Conservation (phyloP, 345 rosid species). For the Brassica carinata region DNA sequence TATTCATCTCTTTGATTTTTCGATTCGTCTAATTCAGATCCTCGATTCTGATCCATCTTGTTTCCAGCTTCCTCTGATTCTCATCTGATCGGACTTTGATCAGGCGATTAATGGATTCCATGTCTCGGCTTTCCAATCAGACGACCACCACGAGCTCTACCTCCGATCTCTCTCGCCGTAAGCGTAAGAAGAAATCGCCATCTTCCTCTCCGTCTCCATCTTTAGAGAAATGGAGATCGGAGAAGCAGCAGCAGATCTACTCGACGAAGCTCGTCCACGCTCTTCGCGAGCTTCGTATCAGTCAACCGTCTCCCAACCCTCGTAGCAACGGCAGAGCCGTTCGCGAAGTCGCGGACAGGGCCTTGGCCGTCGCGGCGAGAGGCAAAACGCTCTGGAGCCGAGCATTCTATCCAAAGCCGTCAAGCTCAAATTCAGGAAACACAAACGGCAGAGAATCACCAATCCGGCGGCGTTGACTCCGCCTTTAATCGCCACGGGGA, state of each 20-base stretch:
- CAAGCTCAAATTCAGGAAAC: conserved; percentile 79
- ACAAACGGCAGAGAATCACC: conserved; percentile 52
- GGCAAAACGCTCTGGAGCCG: conserved; percentile 93
- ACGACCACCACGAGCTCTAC: conserved; percentile 30
- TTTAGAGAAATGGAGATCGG: conserved; percentile 72
- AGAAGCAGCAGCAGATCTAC: conserved; percentile 76
- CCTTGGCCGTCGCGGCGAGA: conserved; percentile 73
- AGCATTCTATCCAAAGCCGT: conserved; percentile 75
- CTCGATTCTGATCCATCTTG: conserved; percentile 11
- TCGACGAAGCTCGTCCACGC: conserved; percentile 79
- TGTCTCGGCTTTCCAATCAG: conserved; percentile 44
- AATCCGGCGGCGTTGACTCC: conserved; percentile 10
- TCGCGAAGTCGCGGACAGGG: conserved; percentile 81
- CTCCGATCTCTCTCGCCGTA: conserved; percentile 59
- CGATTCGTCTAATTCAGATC: conserved; percentile 6
- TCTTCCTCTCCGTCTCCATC: conserved; percentile 25
- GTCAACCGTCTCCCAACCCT: conserved; percentile 47
- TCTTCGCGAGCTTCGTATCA: conserved; percentile 55
- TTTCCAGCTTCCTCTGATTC: background rate
- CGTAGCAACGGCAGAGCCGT: conserved; percentile 60
- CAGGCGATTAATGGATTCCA: conserved; percentile 16
- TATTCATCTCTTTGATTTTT: conserved; percentile 4
- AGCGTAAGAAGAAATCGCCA: conserved; percentile 62
- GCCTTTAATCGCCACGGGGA: conserved; percentile 33
- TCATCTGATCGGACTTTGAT: background rate